Base-by-base conservation (phyloP, 345 rosid genomes). In the Cochlearia excelsa region DNA sequence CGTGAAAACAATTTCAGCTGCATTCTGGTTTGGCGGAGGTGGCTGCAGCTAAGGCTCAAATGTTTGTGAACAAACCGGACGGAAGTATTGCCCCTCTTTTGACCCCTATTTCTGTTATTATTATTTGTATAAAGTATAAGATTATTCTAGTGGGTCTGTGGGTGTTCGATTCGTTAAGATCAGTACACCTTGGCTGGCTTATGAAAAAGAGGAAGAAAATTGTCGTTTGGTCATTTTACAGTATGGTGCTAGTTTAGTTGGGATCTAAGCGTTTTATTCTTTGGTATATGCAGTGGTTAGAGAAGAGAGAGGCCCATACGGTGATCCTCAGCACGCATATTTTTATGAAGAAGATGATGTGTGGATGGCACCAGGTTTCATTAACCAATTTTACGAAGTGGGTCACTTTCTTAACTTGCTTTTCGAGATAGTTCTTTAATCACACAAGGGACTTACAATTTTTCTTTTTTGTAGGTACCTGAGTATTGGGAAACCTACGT, bases 361-460 rank as follows among this genome's bases (percentile, higher is more conserved):
- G 63, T 91, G 98, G 98, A 91, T 88, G 98, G 98, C 94, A 3
- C 98, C 98, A 0, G 98, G 98, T 63, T 91, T 91, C 75, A 78
- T 85, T 66, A 85, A 91, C 70, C 96, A 91, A 66, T 91, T 91
- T 74, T 82, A 88, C 7, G 95, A 85, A 51, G 95, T 82, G 75
- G 45, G 80, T 76, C 45, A 35, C 51, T 35, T 33, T 59, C 64
- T 33, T 56, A 29, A 43, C 55, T 40, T 31, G 34, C 51, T 59
- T 58, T 46, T 31, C 2, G 57, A 71, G 65, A 62, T 43, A 45
- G 40, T 54, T 67, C 49, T 48, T n/a, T 51, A 38, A 41, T 58
- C 42, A 56, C 57, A 39, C 10, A 45, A 51, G 28, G 49, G 55
- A 51, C 39, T 56, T 30, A 67, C 57, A 26, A 49, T 51, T 66